phyloP scores from a whole-genome alignment of 495 filamentous ascomycete species.

The Hypoxylon trugodes region DNA sequence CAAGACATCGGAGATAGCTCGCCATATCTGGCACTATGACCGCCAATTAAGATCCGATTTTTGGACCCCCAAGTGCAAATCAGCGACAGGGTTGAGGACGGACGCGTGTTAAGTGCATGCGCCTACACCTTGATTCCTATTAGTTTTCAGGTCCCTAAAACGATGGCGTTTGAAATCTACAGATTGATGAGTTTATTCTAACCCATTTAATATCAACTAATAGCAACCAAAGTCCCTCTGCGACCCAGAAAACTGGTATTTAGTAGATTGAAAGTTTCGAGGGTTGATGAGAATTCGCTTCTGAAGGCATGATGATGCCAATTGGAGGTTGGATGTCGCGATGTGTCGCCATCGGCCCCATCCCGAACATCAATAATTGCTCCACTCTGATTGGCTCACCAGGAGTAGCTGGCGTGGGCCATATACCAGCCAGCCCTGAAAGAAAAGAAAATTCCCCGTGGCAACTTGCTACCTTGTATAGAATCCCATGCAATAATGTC shows the following conservation, averaged over 20 bases:
- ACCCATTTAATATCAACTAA: conserved; percentile 6
- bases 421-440: neutral
- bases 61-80: neutral
- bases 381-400: conserved; percentile 9
- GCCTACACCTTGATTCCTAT: neutral
- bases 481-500: neutral
- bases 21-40: conserved; percentile 1
- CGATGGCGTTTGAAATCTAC: neutral
- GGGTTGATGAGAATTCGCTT: neutral
- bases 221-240: neutral
- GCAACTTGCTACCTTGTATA: neutral
- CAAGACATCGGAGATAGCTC: conserved; percentile 15
- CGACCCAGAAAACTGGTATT: neutral
- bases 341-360: conserved; percentile 35
- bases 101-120: neutral
- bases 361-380: conserved; percentile 14
- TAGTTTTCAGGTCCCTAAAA: neutral
- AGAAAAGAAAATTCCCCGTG: too few relatives aligned
- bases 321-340: conserved; percentile 36
- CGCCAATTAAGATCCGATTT: conserved; percentile 1
- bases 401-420: neutral
- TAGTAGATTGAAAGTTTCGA: neutral
- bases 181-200: neutral
- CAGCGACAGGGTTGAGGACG: neutral
- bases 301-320: conserved; percentile 22